Evolutionary conservation across 2,329 filamentous ascomycete species (phyloP).

Genomic region (Pezicula carpinea): DNA sequence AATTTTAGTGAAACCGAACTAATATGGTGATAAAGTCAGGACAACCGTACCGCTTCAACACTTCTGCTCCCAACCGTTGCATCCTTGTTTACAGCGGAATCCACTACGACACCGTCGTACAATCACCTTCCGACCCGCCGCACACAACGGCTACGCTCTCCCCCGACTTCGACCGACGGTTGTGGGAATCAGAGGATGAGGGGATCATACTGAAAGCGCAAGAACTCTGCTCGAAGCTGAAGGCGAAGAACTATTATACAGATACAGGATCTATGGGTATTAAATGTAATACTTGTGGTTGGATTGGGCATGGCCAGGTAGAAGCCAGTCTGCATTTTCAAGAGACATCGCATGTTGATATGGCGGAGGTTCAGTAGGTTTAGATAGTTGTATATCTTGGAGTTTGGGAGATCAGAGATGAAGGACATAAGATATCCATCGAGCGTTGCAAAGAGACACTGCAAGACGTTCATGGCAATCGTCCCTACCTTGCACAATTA

Average conservation of each 20-base stretch:
- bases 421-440: no score
- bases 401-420: no score
- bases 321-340: slow-evolving; percentile 59
- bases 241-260: slow-evolving; percentile 77
- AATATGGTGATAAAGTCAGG: no score
- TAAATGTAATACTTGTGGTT: slow-evolving; percentile 69
- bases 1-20: no score
- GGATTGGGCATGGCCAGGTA: slow-evolving; percentile 62
- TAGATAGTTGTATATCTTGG: no score
- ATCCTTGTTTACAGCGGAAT: slow-evolving; percentile 88
- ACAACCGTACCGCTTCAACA: slow-evolving; percentile 68
- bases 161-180: slow-evolving; percentile 67
- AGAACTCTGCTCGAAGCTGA: slow-evolving; percentile 60
- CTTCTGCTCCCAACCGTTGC: slow-evolving; percentile 60
- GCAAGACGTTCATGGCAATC: no score
- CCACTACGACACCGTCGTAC: slow-evolving; percentile 86
- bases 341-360: slow-evolving; percentile 53
- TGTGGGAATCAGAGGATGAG: slow-evolving; percentile 50
- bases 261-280: slow-evolving; percentile 79
- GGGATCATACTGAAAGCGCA: slow-evolving; percentile 67
- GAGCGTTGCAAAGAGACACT: no score
- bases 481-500: no score
- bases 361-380: slow-evolving; percentile 41
- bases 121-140: slow-evolving; percentile 58
- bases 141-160: slow-evolving; percentile 38